Conservation (phyloP, 768 basidiomycete species). For the Termitomyces sp. region DNA sequence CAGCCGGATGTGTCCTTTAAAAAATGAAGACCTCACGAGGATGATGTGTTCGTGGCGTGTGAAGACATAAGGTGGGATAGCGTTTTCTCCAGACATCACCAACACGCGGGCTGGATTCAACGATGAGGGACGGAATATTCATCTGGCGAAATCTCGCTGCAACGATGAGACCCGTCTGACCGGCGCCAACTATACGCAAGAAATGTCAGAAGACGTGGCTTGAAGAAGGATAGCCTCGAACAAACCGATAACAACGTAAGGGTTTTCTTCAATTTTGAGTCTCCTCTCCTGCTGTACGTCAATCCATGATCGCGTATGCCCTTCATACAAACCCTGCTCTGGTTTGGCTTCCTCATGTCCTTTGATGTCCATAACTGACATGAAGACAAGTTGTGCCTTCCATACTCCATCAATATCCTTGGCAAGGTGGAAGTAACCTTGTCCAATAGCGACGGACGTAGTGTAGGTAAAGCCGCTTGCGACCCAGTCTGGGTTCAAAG, state of each 20-base stretch:
- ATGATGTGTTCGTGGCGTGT: slow-evolving; percentile 24
- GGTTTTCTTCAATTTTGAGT: slow-evolving; percentile 30
- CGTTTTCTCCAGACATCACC: slow-evolving; percentile 63
- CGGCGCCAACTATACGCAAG: slow-evolving; percentile 50
- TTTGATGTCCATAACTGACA: slow-evolving; percentile 25
- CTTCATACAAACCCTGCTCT: slow-evolving; percentile 28
- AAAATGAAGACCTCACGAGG: slow-evolving; percentile 8
- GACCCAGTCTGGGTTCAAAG: slow-evolving; percentile 20
- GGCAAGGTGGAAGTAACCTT: slow-evolving; percentile 30
- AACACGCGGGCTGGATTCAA: slow-evolving; percentile 50
- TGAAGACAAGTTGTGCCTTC: slow-evolving; percentile 32
- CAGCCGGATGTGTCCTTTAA: too few species aligned
- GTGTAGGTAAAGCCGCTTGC: slow-evolving; percentile 33
- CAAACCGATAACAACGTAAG: slow-evolving; percentile 35
- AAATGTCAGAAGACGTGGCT: slow-evolving; percentile 14
- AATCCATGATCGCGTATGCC: slow-evolving; percentile 28
- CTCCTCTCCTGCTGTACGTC: slow-evolving; percentile 29
- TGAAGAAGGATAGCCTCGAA: not conserved
- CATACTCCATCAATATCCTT: slow-evolving; percentile 18
- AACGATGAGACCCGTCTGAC: slow-evolving; percentile 56
- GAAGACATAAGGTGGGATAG: slow-evolving; percentile 37
- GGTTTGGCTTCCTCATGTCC: slow-evolving; percentile 29
- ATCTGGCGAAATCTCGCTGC: slow-evolving; percentile 58
- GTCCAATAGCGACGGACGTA: slow-evolving; percentile 24
- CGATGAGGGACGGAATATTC: slow-evolving; percentile 45